phyloP scores from a whole-genome alignment of 2,329 filamentous ascomycete species.

The Hypomyces perniciosus region DNA sequence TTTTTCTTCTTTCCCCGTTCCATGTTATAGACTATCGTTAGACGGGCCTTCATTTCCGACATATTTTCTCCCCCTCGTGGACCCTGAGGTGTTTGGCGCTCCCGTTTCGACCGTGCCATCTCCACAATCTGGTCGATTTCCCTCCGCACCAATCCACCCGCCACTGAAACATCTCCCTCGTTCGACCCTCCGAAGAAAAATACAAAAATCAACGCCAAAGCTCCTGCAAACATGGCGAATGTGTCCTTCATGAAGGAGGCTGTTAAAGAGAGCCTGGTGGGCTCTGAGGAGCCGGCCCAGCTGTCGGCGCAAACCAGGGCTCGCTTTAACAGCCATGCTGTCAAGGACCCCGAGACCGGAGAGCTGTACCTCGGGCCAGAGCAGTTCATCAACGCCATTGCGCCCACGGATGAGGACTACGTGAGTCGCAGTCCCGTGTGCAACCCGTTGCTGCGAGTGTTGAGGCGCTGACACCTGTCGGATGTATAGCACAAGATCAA shows the following conservation, averaged over 20 bases:
- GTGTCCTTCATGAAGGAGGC: constrained; percentile 55
- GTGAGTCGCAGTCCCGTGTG: constrained; percentile 50
- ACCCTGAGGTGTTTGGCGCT: constrained; percentile 7
- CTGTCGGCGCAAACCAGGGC: constrained; percentile 69
- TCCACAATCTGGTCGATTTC: constrained; percentile 9
- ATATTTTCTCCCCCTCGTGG: constrained; percentile 9
- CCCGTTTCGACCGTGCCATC: constrained; percentile 5
- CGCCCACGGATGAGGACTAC: constrained; percentile 81
- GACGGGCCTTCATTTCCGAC: constrained; percentile 5
- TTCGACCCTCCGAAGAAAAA: not conserved
- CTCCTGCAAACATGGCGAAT: constrained; percentile 28
- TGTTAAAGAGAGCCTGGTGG: constrained; percentile 76
- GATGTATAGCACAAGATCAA: constrained; percentile 84
- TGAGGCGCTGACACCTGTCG: not conserved
- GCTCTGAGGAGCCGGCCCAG: constrained; percentile 50
- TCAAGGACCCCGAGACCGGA: constrained; percentile 66
- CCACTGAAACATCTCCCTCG: constrained; percentile 3
- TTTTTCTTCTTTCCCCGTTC: constrained; percentile 4
- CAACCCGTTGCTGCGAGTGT: not conserved
- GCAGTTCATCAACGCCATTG: constrained; percentile 88
- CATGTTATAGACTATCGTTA: constrained; percentile 13
- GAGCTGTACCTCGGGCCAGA: constrained; percentile 75
- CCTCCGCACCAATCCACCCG: constrained; percentile 8
- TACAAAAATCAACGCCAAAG: not conserved
- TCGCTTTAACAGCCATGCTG: constrained; percentile 70